Base-by-base conservation (phyloP, 345 rosid genomes). In the Cardamine chenopodiifolia region DNA sequence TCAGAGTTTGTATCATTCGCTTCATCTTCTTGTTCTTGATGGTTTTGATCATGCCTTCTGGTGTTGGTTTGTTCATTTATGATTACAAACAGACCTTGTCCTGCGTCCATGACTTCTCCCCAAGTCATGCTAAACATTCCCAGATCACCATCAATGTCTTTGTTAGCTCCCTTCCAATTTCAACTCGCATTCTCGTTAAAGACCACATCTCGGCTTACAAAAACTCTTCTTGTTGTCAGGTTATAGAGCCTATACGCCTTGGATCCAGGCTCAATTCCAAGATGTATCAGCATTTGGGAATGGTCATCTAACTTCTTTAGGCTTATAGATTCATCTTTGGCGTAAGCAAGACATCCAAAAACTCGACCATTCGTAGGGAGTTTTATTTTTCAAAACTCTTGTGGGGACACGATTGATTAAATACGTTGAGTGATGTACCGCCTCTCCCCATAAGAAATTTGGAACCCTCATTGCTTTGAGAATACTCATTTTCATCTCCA, bases 141-240 rank as follows among this genome's bases (percentile, higher is more conserved):
- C 0, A 20, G 13, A 13, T 22, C 17, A 6, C 11, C 0, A 7
- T n/a, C 1, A 1, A 0, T 11, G 0, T 0, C 26, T 19, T 8
- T 18, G 4, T 6, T 2, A 0, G 1, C 67, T 62, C 35, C 35
- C 67, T 62, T 62, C 67, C 20, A 62, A 40, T 39, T 42, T 52
- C 52, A 62, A 40, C 34, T 23, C 0, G 35, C 4, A 0, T 40
- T 62, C 1, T 62, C 22, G 5, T 23, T 23, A 4, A 40, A 62
- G 2, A 23, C 35, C 13, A 62, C 52, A 14, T 62, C 53, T 62
- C 9, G 23, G 2, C 22, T 42, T 7, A 42, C 35, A 15, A 62
- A 1, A 0, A 40, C 2, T 37, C 7, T 17, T 9, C 40, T 31
- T 7, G 60, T 57, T 8, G 3, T n/a, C 2, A 8, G 25, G 0